A percentile compares a stretch with the other conserved stretches of the same genome.
Evolutionary conservation across 306 rosid genomes (phyloP).

Genomic region (Rosa rugosa): DNA sequence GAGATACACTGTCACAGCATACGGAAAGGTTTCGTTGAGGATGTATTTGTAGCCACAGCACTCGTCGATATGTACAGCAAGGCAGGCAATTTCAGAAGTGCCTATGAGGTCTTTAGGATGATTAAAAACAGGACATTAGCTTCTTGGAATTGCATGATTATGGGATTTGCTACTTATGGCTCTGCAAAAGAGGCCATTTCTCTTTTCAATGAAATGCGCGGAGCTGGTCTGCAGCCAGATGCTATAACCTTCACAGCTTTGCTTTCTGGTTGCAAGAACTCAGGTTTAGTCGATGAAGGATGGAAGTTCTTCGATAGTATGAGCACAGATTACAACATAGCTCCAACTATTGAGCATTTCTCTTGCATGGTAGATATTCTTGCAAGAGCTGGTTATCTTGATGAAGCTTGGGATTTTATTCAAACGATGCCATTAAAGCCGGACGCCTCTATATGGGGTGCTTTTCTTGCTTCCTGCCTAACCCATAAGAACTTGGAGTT

Average conservation of each 20-base stretch:
- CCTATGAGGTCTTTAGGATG: constrained; percentile 46
- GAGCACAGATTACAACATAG: constrained; percentile 46
- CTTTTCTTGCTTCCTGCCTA: constrained; percentile 56
- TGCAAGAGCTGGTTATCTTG: constrained; percentile 69
- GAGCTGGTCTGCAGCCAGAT: constrained; percentile 48
- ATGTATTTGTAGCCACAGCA: constrained; percentile 51
- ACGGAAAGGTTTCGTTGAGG: constrained; percentile 40
- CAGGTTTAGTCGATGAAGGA: constrained; percentile 61
- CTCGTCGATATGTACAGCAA: constrained; percentile 60
- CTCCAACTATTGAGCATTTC: constrained; percentile 67
- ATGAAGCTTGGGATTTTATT: constrained; percentile 69
- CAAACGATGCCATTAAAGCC: constrained; percentile 49
- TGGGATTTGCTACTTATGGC: constrained; percentile 64
- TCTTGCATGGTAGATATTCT: constrained; percentile 82
- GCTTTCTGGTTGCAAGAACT: constrained; percentile 73
- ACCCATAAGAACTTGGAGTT: constrained; percentile 45
- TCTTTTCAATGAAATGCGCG: constrained; percentile 47
- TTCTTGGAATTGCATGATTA: constrained; percentile 82
- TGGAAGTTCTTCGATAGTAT: constrained; percentile 70
- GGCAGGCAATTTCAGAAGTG: constrained; percentile 53
- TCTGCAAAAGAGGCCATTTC: constrained; percentile 48
- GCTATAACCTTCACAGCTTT: constrained; percentile 63
- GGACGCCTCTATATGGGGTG: constrained; percentile 71
- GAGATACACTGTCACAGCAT: constrained; percentile 55
- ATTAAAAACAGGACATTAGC: constrained; percentile 54